phyloP scores from a whole-genome alignment of 257 asterid genomes.

The Solanum gracilifrons region DNA sequence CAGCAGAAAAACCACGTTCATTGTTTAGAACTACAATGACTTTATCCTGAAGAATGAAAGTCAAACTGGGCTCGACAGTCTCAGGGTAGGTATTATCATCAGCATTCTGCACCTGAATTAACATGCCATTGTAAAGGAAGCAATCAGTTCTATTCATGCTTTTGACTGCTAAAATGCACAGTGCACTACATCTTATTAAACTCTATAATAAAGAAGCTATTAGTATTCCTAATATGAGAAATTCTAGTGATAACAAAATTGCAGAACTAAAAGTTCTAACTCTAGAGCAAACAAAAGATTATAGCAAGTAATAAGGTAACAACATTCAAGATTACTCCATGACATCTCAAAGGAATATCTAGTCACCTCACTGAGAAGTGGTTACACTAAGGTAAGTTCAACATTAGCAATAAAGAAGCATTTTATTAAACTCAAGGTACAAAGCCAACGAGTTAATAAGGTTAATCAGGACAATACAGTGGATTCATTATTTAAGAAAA shows the following conservation, averaged over 20 bases:
- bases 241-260: background rate
- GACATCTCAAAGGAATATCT: background rate
- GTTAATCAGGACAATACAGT: background rate
- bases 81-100: conserved; percentile 77
- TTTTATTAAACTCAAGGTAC: background rate
- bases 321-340: background rate
- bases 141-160: background rate
- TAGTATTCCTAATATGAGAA: background rate
- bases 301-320: background rate
- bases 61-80: conserved; percentile 74
- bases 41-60: conserved; percentile 73
- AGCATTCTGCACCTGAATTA: conserved; percentile 88
- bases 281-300: background rate
- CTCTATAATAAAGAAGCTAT: background rate
- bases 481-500: background rate
- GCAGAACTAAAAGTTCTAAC: background rate
- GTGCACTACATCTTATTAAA: background rate
- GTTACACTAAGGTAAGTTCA: background rate
- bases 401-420: background rate
- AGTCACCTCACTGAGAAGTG: background rate
- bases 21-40: conserved; percentile 72
- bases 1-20: conserved; percentile 72
- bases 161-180: background rate
- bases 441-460: background rate
- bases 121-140: background rate